These are phyloP conservation scores for Mycosphaerella arachidis DNA, from an alignment of 2,329 filamentous ascomycete genomes.

Conservation along the genomic window DNA sequence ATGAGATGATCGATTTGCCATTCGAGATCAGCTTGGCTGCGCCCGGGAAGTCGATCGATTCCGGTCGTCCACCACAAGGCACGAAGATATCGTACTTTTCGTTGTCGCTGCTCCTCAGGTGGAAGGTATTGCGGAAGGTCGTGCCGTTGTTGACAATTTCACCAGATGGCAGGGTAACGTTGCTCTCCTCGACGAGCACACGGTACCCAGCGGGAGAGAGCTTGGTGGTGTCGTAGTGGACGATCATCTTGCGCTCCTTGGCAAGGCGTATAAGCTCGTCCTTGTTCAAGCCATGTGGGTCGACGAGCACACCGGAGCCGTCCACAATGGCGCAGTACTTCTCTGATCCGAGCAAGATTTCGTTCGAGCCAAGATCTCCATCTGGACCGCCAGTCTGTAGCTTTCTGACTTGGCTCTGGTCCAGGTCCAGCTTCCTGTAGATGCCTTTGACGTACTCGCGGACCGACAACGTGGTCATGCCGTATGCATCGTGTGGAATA, in stretches of 20 bases:
- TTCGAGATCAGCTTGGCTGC: constrained; percentile 85
- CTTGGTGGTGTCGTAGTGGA: constrained; percentile 77
- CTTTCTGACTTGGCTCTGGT: constrained; percentile 79
- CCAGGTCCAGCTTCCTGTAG: constrained; percentile 90
- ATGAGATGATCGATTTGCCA: constrained; percentile 81
- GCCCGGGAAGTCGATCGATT: constrained; percentile 89
- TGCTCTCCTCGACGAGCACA: constrained; percentile 84
- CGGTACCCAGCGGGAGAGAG: constrained; percentile 85
- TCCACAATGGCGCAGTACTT: constrained; percentile 96
- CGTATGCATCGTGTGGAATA: constrained; percentile 92
- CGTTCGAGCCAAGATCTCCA: constrained; percentile 93
- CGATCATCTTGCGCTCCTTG: constrained; percentile 83
- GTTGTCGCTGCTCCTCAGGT: constrained; percentile 58
- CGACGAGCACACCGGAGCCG: constrained; percentile 88
- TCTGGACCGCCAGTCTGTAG: constrained; percentile 97
- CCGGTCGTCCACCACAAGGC: constrained; percentile 90
- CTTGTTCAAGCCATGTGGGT: constrained; percentile 82
- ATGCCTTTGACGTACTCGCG: constrained; percentile 95
- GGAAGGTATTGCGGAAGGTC: constrained; percentile 95
- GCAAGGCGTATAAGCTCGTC: constrained; percentile 80
- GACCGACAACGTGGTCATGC: constrained; percentile 96
- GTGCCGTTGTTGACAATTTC: constrained; percentile 89
- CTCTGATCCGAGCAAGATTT: constrained; percentile 92
- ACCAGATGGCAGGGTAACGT: constrained; percentile 79
- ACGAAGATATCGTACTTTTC: constrained; percentile 82